These are phyloP conservation scores for Phytophthora foliorum DNA, from an alignment of 352 stramenopile genomes.

Conservation along the genomic window DNA sequence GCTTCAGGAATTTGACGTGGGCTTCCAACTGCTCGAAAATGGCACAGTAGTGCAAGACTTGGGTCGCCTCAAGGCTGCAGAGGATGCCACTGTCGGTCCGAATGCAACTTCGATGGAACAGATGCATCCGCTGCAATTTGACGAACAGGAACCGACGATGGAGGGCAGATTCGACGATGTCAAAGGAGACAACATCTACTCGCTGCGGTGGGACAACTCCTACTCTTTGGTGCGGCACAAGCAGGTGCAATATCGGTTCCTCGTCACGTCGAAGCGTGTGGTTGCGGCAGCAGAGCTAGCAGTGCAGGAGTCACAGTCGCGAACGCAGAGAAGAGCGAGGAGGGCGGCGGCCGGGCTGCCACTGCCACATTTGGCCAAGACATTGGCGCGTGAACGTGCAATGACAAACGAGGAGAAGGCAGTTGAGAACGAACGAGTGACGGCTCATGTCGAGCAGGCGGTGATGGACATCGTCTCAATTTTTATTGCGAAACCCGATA, in stretches of 20 bases:
- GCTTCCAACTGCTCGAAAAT: constrained; percentile 70
- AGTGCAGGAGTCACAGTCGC: constrained; percentile 51
- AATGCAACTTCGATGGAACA: not conserved
- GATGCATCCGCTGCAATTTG: constrained; percentile 12
- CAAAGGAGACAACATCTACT: constrained; percentile 50
- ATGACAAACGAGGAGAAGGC: constrained; percentile 41
- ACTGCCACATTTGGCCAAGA: constrained; percentile 50
- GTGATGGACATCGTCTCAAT: constrained; percentile 79
- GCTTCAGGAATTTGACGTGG: constrained; percentile 68
- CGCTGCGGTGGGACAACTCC: constrained; percentile 79
- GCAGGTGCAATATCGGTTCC: constrained; percentile 63
- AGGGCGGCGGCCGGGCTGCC: constrained; percentile 30
- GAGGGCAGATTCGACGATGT: constrained; percentile 50
- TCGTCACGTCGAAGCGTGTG: constrained; percentile 49
- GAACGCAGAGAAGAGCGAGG: constrained; percentile 29
- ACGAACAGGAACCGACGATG: constrained; percentile 21
- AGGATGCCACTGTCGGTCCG: not conserved
- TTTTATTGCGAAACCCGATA: constrained; percentile 76
- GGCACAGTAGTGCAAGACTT: constrained; percentile 40
- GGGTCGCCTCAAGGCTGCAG: constrained; percentile 47
- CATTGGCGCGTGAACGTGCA: constrained; percentile 45
- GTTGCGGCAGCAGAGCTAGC: constrained; percentile 62
- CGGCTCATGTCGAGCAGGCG: constrained; percentile 31
- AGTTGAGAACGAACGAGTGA: constrained; percentile 34
- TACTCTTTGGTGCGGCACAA: constrained; percentile 84